phyloP scores from a whole-genome alignment of 805 yeast species.

The Nakazawaea wickerhamii region DNA sequence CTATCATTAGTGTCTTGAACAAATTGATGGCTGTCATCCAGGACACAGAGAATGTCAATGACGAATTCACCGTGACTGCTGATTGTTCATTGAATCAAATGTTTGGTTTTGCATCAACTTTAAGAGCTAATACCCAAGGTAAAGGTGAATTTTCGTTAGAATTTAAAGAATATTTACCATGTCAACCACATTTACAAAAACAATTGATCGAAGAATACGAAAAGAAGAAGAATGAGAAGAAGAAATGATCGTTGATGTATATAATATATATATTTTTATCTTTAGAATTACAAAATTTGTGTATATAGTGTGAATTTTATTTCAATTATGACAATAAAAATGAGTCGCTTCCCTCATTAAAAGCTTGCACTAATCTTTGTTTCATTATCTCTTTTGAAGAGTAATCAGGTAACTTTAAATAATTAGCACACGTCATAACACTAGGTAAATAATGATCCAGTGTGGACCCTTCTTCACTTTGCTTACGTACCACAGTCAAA shows the following conservation, averaged over 20 bases:
- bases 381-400: slow-evolving; percentile 56
- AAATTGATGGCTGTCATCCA: slow-evolving; percentile 87
- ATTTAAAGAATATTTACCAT: slow-evolving; percentile 87
- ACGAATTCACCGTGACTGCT: slow-evolving; percentile 88
- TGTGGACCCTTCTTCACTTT: slow-evolving; percentile 59
- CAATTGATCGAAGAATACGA: slow-evolving; percentile 82
- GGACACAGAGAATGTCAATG: slow-evolving; percentile 91
- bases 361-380: slow-evolving; percentile 58
- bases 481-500: slow-evolving; percentile 81
- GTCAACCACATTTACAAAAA: slow-evolving; percentile 84
- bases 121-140: slow-evolving; percentile 97
- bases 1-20: slow-evolving; percentile 85
- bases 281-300: too few relatives aligned
- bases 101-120: slow-evolving; percentile 93
- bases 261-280: too few relatives aligned
- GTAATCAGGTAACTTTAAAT: slow-evolving; percentile 83
- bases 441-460: slow-evolving; percentile 87
- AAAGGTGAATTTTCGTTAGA: slow-evolving; percentile 97
- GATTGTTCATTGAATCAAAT: slow-evolving; percentile 95
- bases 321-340: slow-evolving; percentile 61
- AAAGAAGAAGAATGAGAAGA: slow-evolving; percentile 45
- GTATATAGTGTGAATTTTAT: slow-evolving; percentile 1
- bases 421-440: slow-evolving; percentile 98
- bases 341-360: slow-evolving; percentile 84
- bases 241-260: slow-evolving; percentile 15